phyloP scores from a whole-genome alignment of 176 grass and related monocot genomes.

The Bolboschoenus planiculmis region DNA sequence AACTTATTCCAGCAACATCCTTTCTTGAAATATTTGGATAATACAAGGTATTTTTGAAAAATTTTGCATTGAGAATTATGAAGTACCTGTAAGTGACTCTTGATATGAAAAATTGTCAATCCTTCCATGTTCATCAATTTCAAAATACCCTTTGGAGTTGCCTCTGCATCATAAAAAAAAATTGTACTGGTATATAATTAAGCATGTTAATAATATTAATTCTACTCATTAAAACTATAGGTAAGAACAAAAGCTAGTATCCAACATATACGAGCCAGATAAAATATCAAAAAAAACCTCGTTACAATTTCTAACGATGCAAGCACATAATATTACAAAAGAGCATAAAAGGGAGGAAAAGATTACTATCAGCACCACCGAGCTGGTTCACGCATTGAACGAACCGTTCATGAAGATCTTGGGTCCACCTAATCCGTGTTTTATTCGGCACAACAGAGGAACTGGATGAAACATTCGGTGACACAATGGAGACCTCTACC shows the following conservation, averaged over 20 bases:
- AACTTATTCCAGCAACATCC: neutral
- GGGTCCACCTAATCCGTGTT: constrained; percentile 84
- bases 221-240: neutral
- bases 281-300: neutral
- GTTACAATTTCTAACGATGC: neutral
- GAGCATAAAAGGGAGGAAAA: neutral
- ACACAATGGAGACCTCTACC: neutral
- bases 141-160: constrained; percentile 81
- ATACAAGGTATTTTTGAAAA: neutral
- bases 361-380: constrained; percentile 72
- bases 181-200: neutral
- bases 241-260: neutral
- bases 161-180: constrained; percentile 35
- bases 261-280: neutral
- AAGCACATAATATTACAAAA: neutral
- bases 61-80: neutral
- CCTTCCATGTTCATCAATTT: constrained; percentile 80
- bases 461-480: neutral
- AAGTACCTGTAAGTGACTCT: constrained; percentile 86
- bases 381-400: constrained; percentile 74
- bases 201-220: neutral
- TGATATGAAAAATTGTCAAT: constrained; percentile 88
- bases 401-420: constrained; percentile 77
- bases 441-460: constrained; percentile 35
- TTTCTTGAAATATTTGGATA: neutral